Percentiles rank a stretch among this genome's conserved stretches.
phyloP scores from a whole-genome alignment of 2,329 filamentous ascomycete species.

The Phyllosticta capitalensis region DNA sequence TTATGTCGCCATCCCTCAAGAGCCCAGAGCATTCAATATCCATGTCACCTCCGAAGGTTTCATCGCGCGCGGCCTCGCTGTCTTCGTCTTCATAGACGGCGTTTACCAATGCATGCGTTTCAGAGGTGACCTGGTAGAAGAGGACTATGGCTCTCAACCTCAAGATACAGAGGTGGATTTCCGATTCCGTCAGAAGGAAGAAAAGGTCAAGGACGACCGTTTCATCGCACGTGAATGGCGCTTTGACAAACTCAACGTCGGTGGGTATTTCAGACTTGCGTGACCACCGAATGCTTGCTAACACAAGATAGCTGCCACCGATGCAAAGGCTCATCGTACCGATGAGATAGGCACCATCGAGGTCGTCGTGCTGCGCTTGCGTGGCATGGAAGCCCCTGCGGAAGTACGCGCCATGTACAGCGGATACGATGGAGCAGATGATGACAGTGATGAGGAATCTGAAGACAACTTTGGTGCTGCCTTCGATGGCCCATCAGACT shows the following conservation, averaged over 20 bases:
- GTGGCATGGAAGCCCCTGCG: conserved; percentile 19
- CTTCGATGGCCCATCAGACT: neutral
- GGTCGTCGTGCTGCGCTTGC: conserved; percentile 36
- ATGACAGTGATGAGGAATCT: neutral
- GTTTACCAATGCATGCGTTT: conserved; percentile 47
- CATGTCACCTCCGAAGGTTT: conserved; percentile 40
- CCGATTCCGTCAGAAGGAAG: conserved; percentile 45
- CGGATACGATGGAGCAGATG: neutral
- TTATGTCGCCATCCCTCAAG: conserved; percentile 41
- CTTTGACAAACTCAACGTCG: conserved; percentile 41
- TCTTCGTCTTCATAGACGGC: conserved; percentile 49
- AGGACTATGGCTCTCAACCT: conserved; percentile 27
- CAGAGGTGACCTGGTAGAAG: neutral
- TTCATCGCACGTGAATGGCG: conserved; percentile 45
- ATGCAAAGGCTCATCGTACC: conserved; percentile 22
- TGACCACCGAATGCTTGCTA: neutral
- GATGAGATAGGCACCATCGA: conserved; percentile 39
- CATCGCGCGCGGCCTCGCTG: conserved; percentile 44
- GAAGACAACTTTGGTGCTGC: neutral
- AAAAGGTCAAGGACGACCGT: conserved; percentile 34
- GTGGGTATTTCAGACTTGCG: conserved; percentile 22
- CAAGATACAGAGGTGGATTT: conserved; percentile 40
- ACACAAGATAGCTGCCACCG: conserved; percentile 17
- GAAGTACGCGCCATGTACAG: neutral
- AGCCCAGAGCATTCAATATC: conserved; percentile 37